These are phyloP conservation scores for Penicillium pulvis DNA, from an alignment of 495 filamentous ascomycete genomes.

Conservation along the genomic window DNA sequence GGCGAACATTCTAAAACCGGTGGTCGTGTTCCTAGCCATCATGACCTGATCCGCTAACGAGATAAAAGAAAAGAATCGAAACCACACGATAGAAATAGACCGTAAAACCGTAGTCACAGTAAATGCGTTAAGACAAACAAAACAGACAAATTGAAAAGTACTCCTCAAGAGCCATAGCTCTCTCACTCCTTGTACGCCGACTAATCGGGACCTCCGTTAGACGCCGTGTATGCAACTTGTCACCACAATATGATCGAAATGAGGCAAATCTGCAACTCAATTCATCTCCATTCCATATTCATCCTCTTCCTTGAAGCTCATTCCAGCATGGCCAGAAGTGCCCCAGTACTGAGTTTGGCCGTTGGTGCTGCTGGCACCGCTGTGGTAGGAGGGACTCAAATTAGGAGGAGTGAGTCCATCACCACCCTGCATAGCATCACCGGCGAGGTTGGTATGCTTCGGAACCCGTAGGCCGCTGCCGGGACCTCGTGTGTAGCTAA, in stretches of 20 bases:
- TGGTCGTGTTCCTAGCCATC: neutral
- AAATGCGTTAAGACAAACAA: conserved; percentile 16
- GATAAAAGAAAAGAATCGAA: conserved; percentile 5
- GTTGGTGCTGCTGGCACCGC: conserved; percentile 56
- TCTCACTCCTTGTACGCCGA: conserved; percentile 40
- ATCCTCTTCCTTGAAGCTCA: conserved; percentile 90
- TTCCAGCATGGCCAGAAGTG: conserved; percentile 64
- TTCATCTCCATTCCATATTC: conserved; percentile 83
- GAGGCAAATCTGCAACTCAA: conserved; percentile 27
- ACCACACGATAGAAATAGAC: neutral
- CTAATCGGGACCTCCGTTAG: conserved; percentile 27
- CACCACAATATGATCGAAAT: conserved; percentile 24
- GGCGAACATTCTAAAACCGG: neutral
- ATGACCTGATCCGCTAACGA: conserved; percentile 3
- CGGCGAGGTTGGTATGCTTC: conserved; percentile 88
- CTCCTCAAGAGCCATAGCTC: conserved; percentile 23
- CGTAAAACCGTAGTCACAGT: neutral
- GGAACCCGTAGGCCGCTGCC: conserved; percentile 88
- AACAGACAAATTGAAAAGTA: conserved; percentile 20
- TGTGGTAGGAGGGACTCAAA: conserved; percentile 71
- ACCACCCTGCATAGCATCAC: conserved; percentile 64
- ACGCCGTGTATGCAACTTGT: conserved; percentile 49
- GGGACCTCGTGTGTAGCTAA: conserved; percentile 80
- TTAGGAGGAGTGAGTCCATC: conserved; percentile 58
- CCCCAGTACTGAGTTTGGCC: conserved; percentile 69